Base-by-base conservation (phyloP, 192 early-diverging fungal genomes). In the Podochytrium sp. region DNA sequence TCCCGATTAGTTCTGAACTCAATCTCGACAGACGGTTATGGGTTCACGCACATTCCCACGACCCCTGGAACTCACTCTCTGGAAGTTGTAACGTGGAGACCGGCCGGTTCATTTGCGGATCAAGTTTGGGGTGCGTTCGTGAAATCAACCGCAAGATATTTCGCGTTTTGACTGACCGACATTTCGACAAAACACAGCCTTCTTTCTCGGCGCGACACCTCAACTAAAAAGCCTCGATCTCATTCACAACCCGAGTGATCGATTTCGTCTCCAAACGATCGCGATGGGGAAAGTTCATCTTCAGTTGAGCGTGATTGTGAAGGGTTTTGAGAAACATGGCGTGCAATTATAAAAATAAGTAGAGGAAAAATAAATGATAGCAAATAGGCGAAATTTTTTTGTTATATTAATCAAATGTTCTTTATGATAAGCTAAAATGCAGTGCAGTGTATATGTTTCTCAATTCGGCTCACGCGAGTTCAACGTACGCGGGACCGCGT, bases 231-330 rank as follows among this genome's bases (percentile, higher is more conserved):
- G 79, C 62, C 29, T 78, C 37, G 81, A 86, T 53, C 55, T 84
- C 39, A 71, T 87, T 2, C 74, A 87, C 71, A 79, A 80, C 35
- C 82, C 84, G 2, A 64, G 73, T 33, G 86, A 87, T 59, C 38
- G 86, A 53, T 87, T 84, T 61, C 60, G 84, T 4, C 68, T 87
- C 3, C 77, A 79, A 14, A 87, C 86, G 1, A 35, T 53, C 7
- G 65, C 84, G 0, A 87, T 87, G 86, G 86, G 86, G 27, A 87
- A 84, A 58, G 78, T 87, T 34, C 80, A 85, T 39, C n/a, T 84
- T 1, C 72, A 82, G 49, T 35, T 87, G 29, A 70, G 67, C 18
- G 65, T 87, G 18, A 67, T 85, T 12, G 40, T 84, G 43, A 52
- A 83, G 10, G 86, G 86, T 38, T 86, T 86, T 73, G 76, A 77